These are phyloP conservation scores for Lentinula boryana DNA, from an alignment of 768 basidiomycete species.

Conservation along the genomic window DNA sequence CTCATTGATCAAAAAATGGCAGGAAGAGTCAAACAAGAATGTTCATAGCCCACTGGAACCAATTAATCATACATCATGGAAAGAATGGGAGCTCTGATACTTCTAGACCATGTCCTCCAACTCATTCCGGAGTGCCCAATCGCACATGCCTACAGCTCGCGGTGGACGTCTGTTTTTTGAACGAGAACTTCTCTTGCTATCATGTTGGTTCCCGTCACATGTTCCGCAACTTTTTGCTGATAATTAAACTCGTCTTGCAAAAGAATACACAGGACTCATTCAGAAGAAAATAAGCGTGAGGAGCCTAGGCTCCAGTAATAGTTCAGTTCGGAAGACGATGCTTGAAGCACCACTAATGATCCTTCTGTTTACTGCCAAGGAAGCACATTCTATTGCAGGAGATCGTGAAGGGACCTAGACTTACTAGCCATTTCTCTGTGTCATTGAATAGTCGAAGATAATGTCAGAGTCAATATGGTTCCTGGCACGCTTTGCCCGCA, in stretches of 20 bases:
- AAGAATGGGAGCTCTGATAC: neutral
- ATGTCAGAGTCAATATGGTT: no score
- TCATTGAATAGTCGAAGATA: no score
- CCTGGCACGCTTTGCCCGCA: no score
- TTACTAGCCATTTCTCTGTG: no score
- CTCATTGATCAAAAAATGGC: neutral
- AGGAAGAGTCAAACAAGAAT: neutral
- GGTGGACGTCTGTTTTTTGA: neutral
- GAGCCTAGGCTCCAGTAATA: neutral
- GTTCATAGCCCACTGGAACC: neutral
- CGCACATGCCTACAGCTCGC: neutral
- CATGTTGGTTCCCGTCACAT: neutral
- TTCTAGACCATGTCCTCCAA: neutral
- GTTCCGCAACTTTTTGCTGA: neutral
- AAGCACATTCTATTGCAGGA: no score
- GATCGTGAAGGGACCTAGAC: no score
- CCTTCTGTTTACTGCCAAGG: no score
- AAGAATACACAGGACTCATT: neutral
- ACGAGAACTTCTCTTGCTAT: neutral
- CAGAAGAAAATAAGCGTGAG: neutral
- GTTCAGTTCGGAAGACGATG: no score
- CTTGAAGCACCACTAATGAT: no score
- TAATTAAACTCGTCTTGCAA: neutral
- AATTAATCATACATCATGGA: neutral
- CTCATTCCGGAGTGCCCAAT: neutral